phyloP scores from a whole-genome alignment of 2,329 filamentous ascomycete genomes.

The Botrytis galanthina region DNA sequence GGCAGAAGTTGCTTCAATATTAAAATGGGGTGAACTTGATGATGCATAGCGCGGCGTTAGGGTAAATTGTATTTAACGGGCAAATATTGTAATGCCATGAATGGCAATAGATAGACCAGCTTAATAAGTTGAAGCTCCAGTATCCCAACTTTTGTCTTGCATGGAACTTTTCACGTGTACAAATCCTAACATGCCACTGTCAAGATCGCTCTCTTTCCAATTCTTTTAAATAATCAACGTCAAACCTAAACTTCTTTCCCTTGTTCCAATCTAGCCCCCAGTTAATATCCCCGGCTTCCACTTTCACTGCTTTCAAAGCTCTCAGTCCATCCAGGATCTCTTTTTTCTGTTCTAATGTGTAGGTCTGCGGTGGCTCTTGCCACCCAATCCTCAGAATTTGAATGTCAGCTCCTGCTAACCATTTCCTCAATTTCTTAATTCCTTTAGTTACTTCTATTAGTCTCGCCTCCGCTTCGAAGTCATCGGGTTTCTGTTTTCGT shows the following conservation, averaged over 20 bases:
- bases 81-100: slow-evolving; percentile 9
- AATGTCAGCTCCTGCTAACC: slow-evolving; percentile 32
- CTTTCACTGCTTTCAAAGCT: slow-evolving; percentile 26
- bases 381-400: slow-evolving; percentile 31
- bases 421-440: slow-evolving; percentile 32
- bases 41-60: slow-evolving; percentile 40
- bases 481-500: slow-evolving; percentile 38
- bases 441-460: slow-evolving; percentile 77
- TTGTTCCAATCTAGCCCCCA: slow-evolving; percentile 36
- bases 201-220: slow-evolving; percentile 27
- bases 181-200: neutral
- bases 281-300: slow-evolving; percentile 32
- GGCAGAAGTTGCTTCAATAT: slow-evolving; percentile 40
- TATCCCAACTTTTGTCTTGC: neutral
- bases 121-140: slow-evolving; percentile 6
- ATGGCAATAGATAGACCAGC: neutral
- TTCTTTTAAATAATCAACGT: slow-evolving; percentile 32
- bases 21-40: slow-evolving; percentile 25
- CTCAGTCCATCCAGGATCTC: slow-evolving; percentile 33
- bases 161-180: neutral
- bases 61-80: slow-evolving; percentile 13
- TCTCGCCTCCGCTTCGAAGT: slow-evolving; percentile 50
- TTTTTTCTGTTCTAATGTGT: slow-evolving; percentile 33
- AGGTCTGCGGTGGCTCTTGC: slow-evolving; percentile 36
- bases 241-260: slow-evolving; percentile 32